Percentiles rank a stretch among this genome's conserved stretches.
phyloP scores from a whole-genome alignment of 2,329 filamentous ascomycete species.

The Penicillium sumatraense region DNA sequence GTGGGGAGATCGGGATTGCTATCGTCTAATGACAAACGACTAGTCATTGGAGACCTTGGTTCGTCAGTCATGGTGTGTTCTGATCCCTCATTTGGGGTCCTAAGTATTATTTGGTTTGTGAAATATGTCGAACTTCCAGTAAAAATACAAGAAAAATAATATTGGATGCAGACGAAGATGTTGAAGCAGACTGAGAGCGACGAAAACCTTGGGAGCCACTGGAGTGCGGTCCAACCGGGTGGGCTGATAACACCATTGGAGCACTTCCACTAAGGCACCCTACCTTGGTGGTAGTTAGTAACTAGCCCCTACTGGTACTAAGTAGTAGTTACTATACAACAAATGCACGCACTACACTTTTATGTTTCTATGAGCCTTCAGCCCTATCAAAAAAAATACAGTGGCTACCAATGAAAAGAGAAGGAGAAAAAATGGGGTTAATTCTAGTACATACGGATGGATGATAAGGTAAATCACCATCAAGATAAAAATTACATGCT shows the following conservation, averaged over 20 bases:
- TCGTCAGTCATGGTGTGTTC: conserved; percentile 2
- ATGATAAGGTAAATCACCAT: conserved; percentile 2
- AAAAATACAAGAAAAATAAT: not conserved
- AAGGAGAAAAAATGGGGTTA: conserved; percentile 20
- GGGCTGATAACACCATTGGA: conserved; percentile 3
- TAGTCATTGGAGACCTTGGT: not conserved
- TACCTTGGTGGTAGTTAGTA: too few relatives aligned
- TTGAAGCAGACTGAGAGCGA: not conserved
- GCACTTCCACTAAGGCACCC: too few relatives aligned
- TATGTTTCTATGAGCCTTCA: too few relatives aligned
- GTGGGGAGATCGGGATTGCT: not conserved
- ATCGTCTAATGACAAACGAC: not conserved
- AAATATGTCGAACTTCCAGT: not conserved
- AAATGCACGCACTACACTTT: too few relatives aligned
- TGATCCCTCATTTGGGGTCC: not conserved
- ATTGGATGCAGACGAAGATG: not conserved
- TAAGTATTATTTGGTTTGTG: not conserved
- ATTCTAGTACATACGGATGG: conserved; percentile 27
- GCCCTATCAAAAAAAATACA: too few relatives aligned
- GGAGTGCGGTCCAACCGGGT: not conserved
- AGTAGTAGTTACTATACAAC: not conserved
- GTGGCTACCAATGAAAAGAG: too few relatives aligned
- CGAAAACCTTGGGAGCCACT: not conserved
- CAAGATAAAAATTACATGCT: conserved; percentile 26
- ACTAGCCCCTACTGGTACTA: too few relatives aligned